These are phyloP conservation scores for Intubia oerlemansii DNA, from an alignment of 2,329 filamentous ascomycete genomes.

Conservation along the genomic window DNA sequence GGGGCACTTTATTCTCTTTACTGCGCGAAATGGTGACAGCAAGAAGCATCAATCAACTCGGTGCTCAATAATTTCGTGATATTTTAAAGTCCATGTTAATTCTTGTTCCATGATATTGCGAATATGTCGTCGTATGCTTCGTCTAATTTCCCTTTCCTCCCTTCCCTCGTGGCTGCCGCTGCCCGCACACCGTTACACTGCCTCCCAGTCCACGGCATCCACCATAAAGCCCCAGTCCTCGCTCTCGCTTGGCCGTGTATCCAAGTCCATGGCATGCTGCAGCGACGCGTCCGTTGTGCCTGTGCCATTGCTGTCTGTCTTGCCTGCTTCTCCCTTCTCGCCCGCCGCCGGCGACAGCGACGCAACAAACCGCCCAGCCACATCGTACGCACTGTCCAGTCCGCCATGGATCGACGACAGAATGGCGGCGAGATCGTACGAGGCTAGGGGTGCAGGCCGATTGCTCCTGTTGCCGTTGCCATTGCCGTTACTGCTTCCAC, in stretches of 20 bases:
- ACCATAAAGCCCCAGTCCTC: constrained; percentile 34
- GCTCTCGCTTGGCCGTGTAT: constrained; percentile 12
- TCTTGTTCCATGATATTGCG: too few species aligned
- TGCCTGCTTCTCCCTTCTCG: constrained; percentile 2
- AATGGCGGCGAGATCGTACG: constrained; percentile 40
- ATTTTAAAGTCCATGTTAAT: too few species aligned
- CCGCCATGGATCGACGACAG: constrained; percentile 33
- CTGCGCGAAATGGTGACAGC: too few species aligned
- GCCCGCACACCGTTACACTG: too few species aligned
- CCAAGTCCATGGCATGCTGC: constrained; percentile 8
- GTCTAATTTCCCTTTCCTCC: too few species aligned
- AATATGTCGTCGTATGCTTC: too few species aligned
- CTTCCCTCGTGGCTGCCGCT: too few species aligned
- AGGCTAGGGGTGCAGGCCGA: constrained; percentile 22
- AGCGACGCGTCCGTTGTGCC: too few species aligned
- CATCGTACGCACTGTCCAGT: constrained; percentile 32
- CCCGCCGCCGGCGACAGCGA: not conserved
- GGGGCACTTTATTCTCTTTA: too few species aligned
- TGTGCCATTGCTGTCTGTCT: not conserved
- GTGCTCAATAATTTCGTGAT: too few species aligned
- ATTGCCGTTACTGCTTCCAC: not conserved
- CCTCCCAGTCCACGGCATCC: constrained; percentile 21
- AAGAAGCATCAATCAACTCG: too few species aligned
- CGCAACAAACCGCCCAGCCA: constrained; percentile 25
- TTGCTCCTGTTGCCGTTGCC: constrained; percentile 7